These are phyloP conservation scores for Kazachstania kunashirensis DNA, from an alignment of 805 yeast genomes.

Conservation along the genomic window DNA sequence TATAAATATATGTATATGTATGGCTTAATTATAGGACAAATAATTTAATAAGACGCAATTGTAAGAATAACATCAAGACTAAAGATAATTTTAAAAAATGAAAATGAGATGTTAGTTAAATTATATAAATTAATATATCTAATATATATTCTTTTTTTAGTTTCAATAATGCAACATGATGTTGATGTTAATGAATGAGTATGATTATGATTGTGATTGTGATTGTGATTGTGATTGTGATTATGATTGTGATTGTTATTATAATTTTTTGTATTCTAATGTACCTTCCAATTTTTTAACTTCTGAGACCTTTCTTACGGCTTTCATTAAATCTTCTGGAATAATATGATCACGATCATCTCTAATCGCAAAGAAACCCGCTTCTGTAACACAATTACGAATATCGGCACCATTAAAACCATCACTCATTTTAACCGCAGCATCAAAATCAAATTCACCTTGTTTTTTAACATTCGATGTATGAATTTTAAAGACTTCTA, in stretches of 20 bases:
- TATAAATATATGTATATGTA: conserved; percentile 5
- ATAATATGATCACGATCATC: conserved; percentile 92
- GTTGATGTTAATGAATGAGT: no score
- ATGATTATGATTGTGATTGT: no score
- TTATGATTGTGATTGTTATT: no score
- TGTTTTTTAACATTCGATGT: conserved; percentile 73
- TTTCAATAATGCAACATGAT: no score
- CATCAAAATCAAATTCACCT: conserved; percentile 96
- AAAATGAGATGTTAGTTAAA: no score
- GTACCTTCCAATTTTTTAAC: conserved; percentile 95
- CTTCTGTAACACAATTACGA: conserved; percentile 94
- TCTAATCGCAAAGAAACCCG: conserved; percentile 95
- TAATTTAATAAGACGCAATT: no score
- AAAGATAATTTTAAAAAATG: no score
- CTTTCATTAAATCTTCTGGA: conserved; percentile 93
- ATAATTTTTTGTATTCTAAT: conserved; percentile 88
- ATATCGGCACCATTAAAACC: conserved; percentile 99
- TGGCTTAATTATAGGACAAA: no score
- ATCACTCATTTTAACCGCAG: conserved; percentile 96
- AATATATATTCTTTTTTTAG: no score
- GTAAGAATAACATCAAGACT: no score
- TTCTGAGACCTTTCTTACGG: conserved; percentile 95
- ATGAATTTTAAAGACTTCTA: conserved; percentile 91
- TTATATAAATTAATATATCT: no score
- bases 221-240: no score